Evolutionary conservation across 495 filamentous ascomycete genomes (phyloP), one percentile per base, ranked within the genome.

Genomic region (Penicillium arizonense): DNA sequence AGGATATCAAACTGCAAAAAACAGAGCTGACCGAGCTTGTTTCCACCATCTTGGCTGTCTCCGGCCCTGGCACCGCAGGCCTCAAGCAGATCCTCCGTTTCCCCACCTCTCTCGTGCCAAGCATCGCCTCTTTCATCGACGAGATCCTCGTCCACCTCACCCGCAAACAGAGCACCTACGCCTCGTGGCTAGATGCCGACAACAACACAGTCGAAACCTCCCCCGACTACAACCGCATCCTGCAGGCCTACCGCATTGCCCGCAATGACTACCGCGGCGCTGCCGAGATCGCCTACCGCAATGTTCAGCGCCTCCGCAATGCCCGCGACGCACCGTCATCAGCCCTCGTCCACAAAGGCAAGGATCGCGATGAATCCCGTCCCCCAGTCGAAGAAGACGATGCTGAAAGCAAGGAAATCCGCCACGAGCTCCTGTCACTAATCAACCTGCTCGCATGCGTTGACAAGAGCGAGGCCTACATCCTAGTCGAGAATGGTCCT

Each of bases 361-460:
- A 53, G 52, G 58, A 72, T 46, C 69, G 77, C 42, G 79, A 84
- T 58, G 72, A 78, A 35, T 66, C 77, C 9, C 77, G 81, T 46
- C 78, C 81, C 13, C 76, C 75, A n/a, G 78, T 83, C 9, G 53
- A 82, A 74, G 53, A 81, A 73, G 69, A 73, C 43, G 78, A 82
- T 56, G 73, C 73, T 1, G 75, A 79, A 44, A 82, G 80, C 57
- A 74, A 78, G 50, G 78, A 77, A 41, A 65, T 86, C 28, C 65
- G 73, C 34, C 70, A 81, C 38, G 85, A 87, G 57, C 93, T 96
- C 53, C 65, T 97, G 9, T 80, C 87, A 50, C 76, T 97, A 34
- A 92, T 97, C 72, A 97, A 98, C 64, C 82, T 89, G 4, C 73
- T 98, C 56, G 84, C 82, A 43, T 94, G 89, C 52, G 90, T 96